phyloP scores from a whole-genome alignment of 164 flowering plant genomes.

The Litsea cubeba region DNA sequence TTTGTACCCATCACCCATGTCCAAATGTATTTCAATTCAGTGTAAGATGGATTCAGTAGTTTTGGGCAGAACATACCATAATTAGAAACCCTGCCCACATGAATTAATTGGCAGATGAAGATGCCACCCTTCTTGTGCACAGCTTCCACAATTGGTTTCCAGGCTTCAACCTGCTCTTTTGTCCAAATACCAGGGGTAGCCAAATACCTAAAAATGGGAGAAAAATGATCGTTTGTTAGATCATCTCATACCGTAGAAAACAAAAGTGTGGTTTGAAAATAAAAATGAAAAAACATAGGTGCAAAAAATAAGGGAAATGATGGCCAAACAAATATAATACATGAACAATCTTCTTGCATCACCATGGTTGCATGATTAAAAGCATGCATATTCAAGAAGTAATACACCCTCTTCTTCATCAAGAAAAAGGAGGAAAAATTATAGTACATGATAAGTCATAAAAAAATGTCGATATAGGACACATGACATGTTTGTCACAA shows the following conservation, averaged over 20 bases:
- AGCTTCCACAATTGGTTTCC: constrained; percentile 9
- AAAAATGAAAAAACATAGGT: no score
- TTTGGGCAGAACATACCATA: constrained; percentile 4
- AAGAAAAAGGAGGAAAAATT: no score
- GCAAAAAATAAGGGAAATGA: no score
- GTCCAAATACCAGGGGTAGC: constrained; percentile 31
- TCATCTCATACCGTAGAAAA: not conserved
- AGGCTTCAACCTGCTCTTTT: constrained; percentile 22
- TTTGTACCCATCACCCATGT: not conserved
- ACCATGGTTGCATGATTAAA: not conserved
- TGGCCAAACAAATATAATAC: not conserved
- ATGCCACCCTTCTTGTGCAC: constrained; percentile 5
- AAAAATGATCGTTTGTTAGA: not conserved
- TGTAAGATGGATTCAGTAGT: not conserved
- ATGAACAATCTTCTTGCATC: not conserved
- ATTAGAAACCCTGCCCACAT: constrained; percentile 25
- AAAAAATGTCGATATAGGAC: no score
- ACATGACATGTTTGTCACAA: no score
- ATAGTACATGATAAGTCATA: no score
- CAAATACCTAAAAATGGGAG: constrained; percentile 14
- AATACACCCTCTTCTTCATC: no score
- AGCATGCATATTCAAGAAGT: no score
- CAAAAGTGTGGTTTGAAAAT: no score
- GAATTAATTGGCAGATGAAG: constrained; percentile 10
- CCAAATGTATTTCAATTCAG: not conserved